Evolutionary conservation across 2,329 filamentous ascomycete species (phyloP).

Genomic region (Grosmannia huntii): DNA sequence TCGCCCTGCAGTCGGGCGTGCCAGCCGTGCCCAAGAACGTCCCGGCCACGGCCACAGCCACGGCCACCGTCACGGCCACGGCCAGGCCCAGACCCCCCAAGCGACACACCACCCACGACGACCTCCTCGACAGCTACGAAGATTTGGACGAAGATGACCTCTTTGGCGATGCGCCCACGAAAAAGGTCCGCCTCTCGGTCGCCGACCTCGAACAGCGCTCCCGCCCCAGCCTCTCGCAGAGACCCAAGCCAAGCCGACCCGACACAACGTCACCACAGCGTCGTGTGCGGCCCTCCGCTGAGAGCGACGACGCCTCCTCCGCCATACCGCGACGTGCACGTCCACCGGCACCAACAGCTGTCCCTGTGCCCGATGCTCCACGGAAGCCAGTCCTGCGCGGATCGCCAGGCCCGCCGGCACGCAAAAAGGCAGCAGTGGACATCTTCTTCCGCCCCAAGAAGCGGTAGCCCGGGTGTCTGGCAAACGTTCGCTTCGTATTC

Average conservation of each 20-base stretch:
- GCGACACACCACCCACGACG: conserved; percentile 10
- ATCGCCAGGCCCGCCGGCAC: not conserved
- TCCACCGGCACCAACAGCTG: no score
- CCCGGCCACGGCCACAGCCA: no score
- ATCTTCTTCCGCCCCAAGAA: conserved; percentile 40
- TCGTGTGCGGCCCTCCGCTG: no score
- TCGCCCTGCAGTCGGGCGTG: conserved; percentile 15
- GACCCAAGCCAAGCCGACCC: no score
- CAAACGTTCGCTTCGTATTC: not conserved
- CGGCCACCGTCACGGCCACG: not conserved
- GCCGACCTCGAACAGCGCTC: conserved; percentile 6
- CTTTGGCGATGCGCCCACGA: conserved; percentile 8
- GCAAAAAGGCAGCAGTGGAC: conserved; percentile 32
- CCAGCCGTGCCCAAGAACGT: not conserved
- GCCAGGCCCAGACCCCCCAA: not conserved
- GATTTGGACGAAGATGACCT: conserved; percentile 5
- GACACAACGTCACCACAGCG: no score
- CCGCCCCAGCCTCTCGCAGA: not conserved
- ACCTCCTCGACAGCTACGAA: conserved; percentile 6
- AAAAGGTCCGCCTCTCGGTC: conserved; percentile 7
- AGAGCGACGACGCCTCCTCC: no score
- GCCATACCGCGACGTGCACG: no score
- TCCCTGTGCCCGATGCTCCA: no score
- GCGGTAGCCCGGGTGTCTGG: conserved; percentile 2
- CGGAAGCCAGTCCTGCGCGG: not conserved